A percentile compares a stretch with the other conserved stretches of the same genome.
phyloP scores from a whole-genome alignment of 768 basidiomycete species.

The Saitozyma podzolica region DNA sequence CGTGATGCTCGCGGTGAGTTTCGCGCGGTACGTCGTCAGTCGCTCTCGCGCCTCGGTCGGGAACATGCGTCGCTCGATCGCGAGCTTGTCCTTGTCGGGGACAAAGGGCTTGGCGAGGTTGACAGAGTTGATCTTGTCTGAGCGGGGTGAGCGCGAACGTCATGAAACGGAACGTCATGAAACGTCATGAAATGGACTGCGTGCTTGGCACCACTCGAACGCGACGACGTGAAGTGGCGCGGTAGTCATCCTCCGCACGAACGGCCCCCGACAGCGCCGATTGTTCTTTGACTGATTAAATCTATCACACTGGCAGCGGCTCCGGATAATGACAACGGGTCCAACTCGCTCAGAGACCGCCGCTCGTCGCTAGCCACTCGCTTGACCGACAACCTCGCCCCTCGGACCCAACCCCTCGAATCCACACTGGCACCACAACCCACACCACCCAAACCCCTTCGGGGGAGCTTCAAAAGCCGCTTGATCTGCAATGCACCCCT shows the following conservation, averaged over 20 bases:
- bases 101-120: slow-evolving; percentile 82
- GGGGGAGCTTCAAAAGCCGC: background rate
- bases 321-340: too few relatives aligned
- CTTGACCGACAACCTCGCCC: background rate
- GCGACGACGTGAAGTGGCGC: too few relatives aligned
- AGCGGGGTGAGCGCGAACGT: background rate
- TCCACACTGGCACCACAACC: too few relatives aligned
- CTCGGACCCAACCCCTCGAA: background rate
- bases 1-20: slow-evolving; percentile 80
- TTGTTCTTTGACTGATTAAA: too few relatives aligned
- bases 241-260: too few relatives aligned
- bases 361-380: too few relatives aligned
- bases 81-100: slow-evolving; percentile 73
- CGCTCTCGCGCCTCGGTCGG: slow-evolving; percentile 94
- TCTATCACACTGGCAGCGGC: too few relatives aligned
- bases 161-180: too few relatives aligned
- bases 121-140: slow-evolving; percentile 89
- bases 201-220: too few relatives aligned
- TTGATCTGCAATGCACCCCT: background rate
- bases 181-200: background rate
- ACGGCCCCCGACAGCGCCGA: too few relatives aligned
- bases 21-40: slow-evolving; percentile 83
- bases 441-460: background rate
- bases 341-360: too few relatives aligned
- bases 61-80: slow-evolving; percentile 74